Base-by-base conservation (phyloP, 805 yeast genomes). In the Saturnispora sanitii region DNA sequence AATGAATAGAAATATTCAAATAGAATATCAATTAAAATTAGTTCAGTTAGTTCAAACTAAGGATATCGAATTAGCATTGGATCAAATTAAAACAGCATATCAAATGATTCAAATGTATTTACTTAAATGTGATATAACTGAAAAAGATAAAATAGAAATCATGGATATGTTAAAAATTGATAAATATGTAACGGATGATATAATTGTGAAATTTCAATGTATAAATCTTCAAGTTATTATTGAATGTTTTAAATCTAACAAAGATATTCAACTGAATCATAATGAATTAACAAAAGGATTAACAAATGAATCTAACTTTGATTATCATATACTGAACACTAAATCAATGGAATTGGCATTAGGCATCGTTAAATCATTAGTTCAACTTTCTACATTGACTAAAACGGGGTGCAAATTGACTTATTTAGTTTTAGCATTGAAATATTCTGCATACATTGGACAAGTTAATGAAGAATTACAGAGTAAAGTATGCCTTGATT, bases 381-480 rank as follows among this genome's bases (percentile, higher is more conserved):
- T 53, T 3, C 32, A 42, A 25, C 17, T 46, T 4, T 42, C 51
- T 17, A 15, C 40, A 1, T 22, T 38, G 15, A 47, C 45, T 2
- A 49, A 49, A 41, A 49, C 53, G 7, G 43, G 40, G 4, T 28
- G 35, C 16, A 49, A 45, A 32, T 26, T 49, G 25, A 28, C 34
- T 6, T 49, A 44, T 15, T 26, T 46, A 11, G 18, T 49, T 2
- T 11, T 44, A n/a, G 39, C 53, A 4, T 19, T 46, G 19, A 43
- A 46, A 9, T 49, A 42, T 16, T 35, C 44, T 12, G 20, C 41
- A 4, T 33, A 33, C 3, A 43, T 44, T 2, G 31, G 9, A 4
- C 38, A 46, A 31, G 11, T 40, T 3, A 33, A 33, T 12, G 5
- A 7, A 4, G 43, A 40, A 4, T 26, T 46, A 5, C 22, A 41